Evolutionary conservation across 768 basidiomycete genomes (phyloP).

Genomic region (Suillus luteus): DNA sequence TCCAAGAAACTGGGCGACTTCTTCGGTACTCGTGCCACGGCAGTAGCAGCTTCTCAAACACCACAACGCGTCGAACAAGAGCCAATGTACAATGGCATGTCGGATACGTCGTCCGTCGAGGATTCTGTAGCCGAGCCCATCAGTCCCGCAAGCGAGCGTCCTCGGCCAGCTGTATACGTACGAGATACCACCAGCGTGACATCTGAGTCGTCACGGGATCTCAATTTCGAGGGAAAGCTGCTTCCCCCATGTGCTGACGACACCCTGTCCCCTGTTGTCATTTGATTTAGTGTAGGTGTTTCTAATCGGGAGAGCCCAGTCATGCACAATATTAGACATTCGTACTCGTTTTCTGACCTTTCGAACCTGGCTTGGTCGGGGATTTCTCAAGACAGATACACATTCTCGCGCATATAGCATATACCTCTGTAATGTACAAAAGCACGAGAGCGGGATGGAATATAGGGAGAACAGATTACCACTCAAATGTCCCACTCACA

Average conservation of each 20-base stretch:
- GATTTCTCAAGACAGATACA: neutral
- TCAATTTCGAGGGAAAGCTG: slow-evolving; percentile 35
- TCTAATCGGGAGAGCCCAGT: neutral
- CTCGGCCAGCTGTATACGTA: slow-evolving; percentile 29
- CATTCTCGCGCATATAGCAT: neutral
- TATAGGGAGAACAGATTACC: slow-evolving; percentile 1
- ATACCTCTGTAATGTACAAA: slow-evolving; percentile 4
- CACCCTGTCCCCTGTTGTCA: slow-evolving; percentile 27
- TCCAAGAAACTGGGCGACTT: slow-evolving; percentile 71
- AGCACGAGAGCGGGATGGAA: neutral
- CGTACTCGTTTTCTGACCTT: neutral
- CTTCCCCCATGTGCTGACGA: slow-evolving; percentile 20
- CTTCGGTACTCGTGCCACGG: slow-evolving; percentile 58
- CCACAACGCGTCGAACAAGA: slow-evolving; percentile 29
- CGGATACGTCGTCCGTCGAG: slow-evolving; percentile 40
- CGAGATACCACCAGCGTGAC: slow-evolving; percentile 32
- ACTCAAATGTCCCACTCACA: neutral
- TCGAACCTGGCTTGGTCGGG: neutral
- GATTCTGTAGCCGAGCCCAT: slow-evolving; percentile 37
- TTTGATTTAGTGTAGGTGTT: slow-evolving; percentile 23
- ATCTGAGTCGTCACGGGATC: slow-evolving; percentile 30
- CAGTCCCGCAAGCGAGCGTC: slow-evolving; percentile 34
- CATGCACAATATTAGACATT: neutral
- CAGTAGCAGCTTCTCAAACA: slow-evolving; percentile 30
- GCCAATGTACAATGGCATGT: slow-evolving; percentile 29